Conservation (phyloP, 345 rosid species). For the Sonneratia alba region DNA sequence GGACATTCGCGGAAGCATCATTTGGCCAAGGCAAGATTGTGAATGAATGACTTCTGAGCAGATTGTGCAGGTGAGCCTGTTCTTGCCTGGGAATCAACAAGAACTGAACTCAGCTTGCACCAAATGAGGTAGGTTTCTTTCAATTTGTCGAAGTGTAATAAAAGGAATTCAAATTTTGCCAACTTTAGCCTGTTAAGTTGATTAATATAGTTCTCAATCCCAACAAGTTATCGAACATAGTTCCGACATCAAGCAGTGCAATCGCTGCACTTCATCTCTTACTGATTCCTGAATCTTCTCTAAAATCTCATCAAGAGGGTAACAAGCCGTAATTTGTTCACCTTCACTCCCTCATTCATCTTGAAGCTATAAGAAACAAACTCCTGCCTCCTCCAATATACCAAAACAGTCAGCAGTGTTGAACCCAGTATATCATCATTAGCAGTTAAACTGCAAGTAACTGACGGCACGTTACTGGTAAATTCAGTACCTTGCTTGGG, state of each 20-base stretch:
- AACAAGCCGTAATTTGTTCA: not conserved
- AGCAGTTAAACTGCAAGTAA: not conserved
- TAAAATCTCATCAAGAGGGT: not conserved
- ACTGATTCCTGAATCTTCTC: not conserved
- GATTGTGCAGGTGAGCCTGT: not conserved
- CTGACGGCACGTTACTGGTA: not conserved
- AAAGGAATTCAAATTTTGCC: not conserved
- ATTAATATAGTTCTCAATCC: not conserved
- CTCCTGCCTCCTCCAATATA: not conserved
- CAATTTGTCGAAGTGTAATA: not conserved
- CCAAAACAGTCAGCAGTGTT: not conserved
- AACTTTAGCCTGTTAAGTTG: not conserved
- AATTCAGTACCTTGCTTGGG: constrained; percentile 34
- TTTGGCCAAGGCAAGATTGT: too few relatives aligned
- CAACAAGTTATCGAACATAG: not conserved
- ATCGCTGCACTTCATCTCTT: not conserved
- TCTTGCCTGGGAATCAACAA: not conserved
- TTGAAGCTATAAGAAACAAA: not conserved
- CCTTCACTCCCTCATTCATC: not conserved
- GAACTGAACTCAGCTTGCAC: not conserved
- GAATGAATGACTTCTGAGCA: not conserved
- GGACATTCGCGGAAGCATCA: not conserved
- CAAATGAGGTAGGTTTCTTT: too few relatives aligned
- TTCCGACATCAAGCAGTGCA: not conserved
- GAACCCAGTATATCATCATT: too few relatives aligned